A percentile compares a stretch with the other conserved stretches of the same genome.
phyloP scores from a whole-genome alignment of 2,329 filamentous ascomycete species.

The Aspergillus candidus region DNA sequence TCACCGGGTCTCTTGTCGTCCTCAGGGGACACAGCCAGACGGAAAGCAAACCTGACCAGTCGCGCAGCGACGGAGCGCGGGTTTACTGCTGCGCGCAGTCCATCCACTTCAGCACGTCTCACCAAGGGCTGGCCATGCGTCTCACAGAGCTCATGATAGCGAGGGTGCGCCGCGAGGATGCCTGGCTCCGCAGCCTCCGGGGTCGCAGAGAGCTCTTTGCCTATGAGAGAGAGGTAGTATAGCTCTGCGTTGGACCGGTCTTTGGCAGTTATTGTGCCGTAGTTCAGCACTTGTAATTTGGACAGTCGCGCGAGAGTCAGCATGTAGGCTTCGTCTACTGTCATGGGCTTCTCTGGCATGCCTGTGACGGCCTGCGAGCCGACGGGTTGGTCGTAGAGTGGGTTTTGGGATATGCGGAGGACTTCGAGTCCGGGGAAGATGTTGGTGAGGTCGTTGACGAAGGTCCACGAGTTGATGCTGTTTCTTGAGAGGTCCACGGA shows the following conservation, averaged over 20 bases:
- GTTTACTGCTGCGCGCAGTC: conserved; percentile 44
- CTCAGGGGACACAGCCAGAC: conserved; percentile 33
- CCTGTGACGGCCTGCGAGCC: conserved; percentile 33
- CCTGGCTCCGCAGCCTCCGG: conserved; percentile 40
- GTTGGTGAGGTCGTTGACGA: conserved; percentile 62
- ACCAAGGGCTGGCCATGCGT: conserved; percentile 68
- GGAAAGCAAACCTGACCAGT: conserved; percentile 58
- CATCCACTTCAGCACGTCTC: conserved; percentile 44
- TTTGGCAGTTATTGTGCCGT: conserved; percentile 57
- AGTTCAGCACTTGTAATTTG: conserved; percentile 56
- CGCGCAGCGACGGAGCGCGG: conserved; percentile 77
- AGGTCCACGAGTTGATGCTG: conserved; percentile 60
- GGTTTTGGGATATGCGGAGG: conserved; percentile 79
- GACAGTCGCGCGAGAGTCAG: conserved; percentile 71
- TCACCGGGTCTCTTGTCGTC: conserved; percentile 3
- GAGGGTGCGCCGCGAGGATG: conserved; percentile 60
- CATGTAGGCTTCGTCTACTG: conserved; percentile 79
- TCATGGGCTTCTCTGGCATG: conserved; percentile 35
- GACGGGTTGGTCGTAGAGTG: conserved; percentile 59
- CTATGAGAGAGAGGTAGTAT: conserved; percentile 85
- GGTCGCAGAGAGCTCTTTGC: conserved; percentile 57
- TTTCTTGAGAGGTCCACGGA: conserved; percentile 73
- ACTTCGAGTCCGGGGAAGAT: conserved; percentile 68
- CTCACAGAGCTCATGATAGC: conserved; percentile 68
- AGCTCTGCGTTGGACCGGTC: conserved; percentile 85